These are phyloP conservation scores for Leccinum cinnamomeum DNA, from an alignment of 1,284 basidiomycete genomes.

Conservation along the genomic window DNA sequence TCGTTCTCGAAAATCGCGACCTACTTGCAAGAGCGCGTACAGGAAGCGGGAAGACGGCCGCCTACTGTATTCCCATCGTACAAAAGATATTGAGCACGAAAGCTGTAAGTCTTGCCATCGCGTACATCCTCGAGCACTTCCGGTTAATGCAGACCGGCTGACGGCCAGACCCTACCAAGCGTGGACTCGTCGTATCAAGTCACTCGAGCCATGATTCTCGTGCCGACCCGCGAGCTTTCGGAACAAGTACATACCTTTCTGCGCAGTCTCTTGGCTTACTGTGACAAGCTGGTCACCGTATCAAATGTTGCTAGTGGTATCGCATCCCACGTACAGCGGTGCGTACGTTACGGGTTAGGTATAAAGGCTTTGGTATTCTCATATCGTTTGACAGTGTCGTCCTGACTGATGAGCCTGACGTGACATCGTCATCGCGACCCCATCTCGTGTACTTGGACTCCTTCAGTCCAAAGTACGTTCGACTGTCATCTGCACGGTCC, in stretches of 20 bases:
- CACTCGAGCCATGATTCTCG: conserved; percentile 85
- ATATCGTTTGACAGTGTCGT: conserved; percentile 51
- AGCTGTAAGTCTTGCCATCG: conserved; percentile 55
- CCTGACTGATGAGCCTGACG: conserved; percentile 82
- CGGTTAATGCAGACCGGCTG: conserved; percentile 2
- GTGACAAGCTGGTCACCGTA: conserved; percentile 71
- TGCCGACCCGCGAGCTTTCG: conserved; percentile 92
- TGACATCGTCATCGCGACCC: conserved; percentile 88
- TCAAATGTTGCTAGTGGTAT: conserved; percentile 82
- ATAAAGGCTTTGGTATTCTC: neutral
- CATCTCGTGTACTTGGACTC: conserved; percentile 78
- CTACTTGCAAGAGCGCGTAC: conserved; percentile 93
- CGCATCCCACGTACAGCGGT: conserved; percentile 79
- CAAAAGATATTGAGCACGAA: conserved; percentile 89
- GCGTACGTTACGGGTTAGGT: neutral
- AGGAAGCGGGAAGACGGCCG: conserved; percentile 96
- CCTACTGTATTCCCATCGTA: conserved; percentile 89
- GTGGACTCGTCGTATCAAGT: conserved; percentile 48
- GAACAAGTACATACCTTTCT: conserved; percentile 86
- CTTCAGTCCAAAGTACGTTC: conserved; percentile 72
- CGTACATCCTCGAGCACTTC: neutral
- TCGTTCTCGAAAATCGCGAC: conserved; percentile 88
- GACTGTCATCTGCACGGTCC: neutral
- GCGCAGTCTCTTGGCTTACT: conserved; percentile 67
- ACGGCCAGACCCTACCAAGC: conserved; percentile 35